Conservation (phyloP, 2,329 filamentous ascomycete genomes). For the Canariomyces notabilis region DNA sequence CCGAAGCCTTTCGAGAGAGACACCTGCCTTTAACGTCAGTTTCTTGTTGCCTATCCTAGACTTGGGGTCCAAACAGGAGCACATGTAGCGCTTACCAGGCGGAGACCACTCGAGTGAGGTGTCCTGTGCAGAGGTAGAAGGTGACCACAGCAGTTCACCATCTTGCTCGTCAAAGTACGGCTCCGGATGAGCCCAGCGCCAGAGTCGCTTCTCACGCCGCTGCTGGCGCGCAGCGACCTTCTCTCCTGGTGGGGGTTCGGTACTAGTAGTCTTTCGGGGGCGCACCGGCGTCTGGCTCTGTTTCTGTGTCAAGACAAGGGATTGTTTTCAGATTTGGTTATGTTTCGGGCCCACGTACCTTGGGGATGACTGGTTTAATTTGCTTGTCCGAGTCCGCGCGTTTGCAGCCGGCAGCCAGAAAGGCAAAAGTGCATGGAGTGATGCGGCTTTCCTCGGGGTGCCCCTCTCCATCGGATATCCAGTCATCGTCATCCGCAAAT, state of each 20-base stretch:
- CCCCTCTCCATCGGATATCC: slow-evolving; percentile 5
- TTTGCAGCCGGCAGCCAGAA: neutral
- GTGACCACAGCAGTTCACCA: neutral
- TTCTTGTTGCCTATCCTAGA: neutral
- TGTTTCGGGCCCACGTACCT: neutral
- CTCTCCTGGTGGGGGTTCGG: neutral
- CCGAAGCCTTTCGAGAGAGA: neutral
- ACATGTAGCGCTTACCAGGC: neutral
- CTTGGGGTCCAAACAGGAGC: no score
- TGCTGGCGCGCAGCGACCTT: neutral
- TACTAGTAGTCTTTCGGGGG: neutral
- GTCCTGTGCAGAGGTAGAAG: neutral
- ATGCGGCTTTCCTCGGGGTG: slow-evolving; percentile 3
- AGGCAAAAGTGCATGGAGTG: neutral
- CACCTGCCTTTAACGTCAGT: neutral
- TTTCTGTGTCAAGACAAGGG: neutral
- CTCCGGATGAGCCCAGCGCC: neutral
- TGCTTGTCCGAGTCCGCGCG: neutral
- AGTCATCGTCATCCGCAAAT: slow-evolving; percentile 1
- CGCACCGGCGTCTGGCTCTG: neutral
- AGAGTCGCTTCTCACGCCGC: neutral
- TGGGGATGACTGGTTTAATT: neutral
- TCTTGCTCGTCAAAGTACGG: neutral
- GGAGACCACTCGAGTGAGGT: neutral
- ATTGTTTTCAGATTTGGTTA: neutral